Base-by-base conservation (phyloP, 345 rosid genomes). In the Angophora floribunda region DNA sequence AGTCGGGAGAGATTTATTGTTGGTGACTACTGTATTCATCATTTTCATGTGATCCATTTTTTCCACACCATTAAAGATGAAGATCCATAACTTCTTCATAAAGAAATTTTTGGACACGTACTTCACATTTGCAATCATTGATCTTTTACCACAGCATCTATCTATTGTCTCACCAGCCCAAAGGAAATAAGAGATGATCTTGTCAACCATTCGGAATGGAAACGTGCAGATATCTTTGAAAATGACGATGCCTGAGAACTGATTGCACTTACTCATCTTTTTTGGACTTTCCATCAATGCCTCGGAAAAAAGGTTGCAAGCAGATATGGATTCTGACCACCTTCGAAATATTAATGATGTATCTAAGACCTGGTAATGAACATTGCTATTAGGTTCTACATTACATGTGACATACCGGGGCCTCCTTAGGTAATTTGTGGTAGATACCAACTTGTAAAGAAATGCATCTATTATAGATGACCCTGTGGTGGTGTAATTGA, bases 351-450 rank as follows among this genome's bases (percentile, higher is more conserved):
- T 3, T 53, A 53, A 53, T 53, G 9, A 24, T 53, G 57, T 53
- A 53, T 53, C 63, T 22, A 57, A 57, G 0, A 57, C 28, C 63
- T 57, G 0, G 6, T 9, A 9, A 57, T 3, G 9, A 0, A 9
- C 28, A 1, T 10, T 22, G 28, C 4, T 21, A 6, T 19, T 53
- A 21, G 61, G 0, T 22, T 21, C 3, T 0, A 8, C 61, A 19
- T 55, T 26, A 57, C 63, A 57, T 9, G 0, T 57, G 63, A 26
- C 12, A 0, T 0, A 57, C 7, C 0, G n/a, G 0, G 63, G 28
- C 28, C 22, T 57, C 63, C 63, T 57, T 13, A 22, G 0, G 3
- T 1, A 57, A 55, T 55, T 5, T 26, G 0, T 55, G 12, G 3
- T 0, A 4, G 28, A 57, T 57, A 57, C 63, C 0, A 9, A 57